phyloP scores from a whole-genome alignment of 306 rosid species.

The Medicago truncatula region DNA sequence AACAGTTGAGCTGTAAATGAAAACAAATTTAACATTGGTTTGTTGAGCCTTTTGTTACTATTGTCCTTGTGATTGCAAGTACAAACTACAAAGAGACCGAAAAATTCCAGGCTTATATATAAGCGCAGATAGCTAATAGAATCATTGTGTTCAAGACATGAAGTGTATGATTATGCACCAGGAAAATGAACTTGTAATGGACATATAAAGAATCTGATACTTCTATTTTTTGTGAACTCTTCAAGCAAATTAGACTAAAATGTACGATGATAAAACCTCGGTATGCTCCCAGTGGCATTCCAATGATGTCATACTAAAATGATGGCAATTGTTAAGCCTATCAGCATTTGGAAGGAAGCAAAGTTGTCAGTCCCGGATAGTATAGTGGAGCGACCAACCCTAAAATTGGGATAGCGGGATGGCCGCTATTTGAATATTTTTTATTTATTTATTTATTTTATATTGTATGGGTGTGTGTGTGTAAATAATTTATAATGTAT shows the following conservation, averaged over 20 bases:
- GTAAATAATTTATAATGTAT: too few species aligned
- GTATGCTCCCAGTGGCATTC: slow-evolving; percentile 25
- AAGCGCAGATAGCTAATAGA: slow-evolving; percentile 24
- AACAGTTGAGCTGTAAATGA: slow-evolving; percentile 27
- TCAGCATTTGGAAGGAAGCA: slow-evolving; percentile 14
- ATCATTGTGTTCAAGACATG: slow-evolving; percentile 18
- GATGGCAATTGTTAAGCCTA: slow-evolving; percentile 15
- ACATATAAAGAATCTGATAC: slow-evolving; percentile 36
- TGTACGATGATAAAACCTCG: slow-evolving; percentile 19
- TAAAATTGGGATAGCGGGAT: too few species aligned
- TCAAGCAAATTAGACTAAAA: slow-evolving; percentile 20
- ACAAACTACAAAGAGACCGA: slow-evolving; percentile 37
- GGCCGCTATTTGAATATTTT: too few species aligned
- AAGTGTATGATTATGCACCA: slow-evolving; percentile 28
- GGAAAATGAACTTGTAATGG: slow-evolving; percentile 33
- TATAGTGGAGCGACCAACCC: too few species aligned
- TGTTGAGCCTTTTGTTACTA: slow-evolving; percentile 29
- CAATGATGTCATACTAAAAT: slow-evolving; percentile 18
- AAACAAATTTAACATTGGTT: slow-evolving; percentile 33
- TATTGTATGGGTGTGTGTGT: too few species aligned
- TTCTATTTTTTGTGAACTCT: slow-evolving; percentile 31
- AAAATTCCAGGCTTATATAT: slow-evolving; percentile 28
- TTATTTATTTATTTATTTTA: too few species aligned
- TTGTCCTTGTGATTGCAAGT: slow-evolving; percentile 33
- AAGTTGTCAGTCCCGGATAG: too few species aligned